Conservation (phyloP, 768 basidiomycete genomes). For the Dioszegia hungarica region DNA sequence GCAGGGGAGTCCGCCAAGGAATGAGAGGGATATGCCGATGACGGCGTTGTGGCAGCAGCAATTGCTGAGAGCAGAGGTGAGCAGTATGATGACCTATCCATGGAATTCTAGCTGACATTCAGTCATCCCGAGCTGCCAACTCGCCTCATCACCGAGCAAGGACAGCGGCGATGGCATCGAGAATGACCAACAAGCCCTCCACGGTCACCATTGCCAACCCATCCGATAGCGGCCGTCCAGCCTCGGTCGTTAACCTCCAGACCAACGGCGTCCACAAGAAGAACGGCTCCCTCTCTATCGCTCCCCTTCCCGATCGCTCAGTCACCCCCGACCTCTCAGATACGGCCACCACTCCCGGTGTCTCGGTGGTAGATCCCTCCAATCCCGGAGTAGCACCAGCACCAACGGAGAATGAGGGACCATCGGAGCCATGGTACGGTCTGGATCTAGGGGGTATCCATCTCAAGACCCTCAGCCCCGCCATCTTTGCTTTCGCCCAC, state of each 20-base stretch:
- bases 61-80: constrained; percentile 82
- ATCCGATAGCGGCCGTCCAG: constrained; percentile 27
- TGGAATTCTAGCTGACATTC: neutral
- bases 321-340: constrained; percentile 36
- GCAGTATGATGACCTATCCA: neutral
- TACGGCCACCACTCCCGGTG: constrained; percentile 55
- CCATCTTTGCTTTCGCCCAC: constrained; percentile 79
- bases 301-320: constrained; percentile 32
- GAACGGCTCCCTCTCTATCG: constrained; percentile 41
- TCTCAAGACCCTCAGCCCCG: constrained; percentile 81
- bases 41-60: constrained; percentile 90
- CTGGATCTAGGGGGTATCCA: constrained; percentile 94
- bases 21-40: constrained; percentile 50
- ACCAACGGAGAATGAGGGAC: constrained; percentile 60
- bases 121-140: constrained; percentile 79
- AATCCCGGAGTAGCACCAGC: constrained; percentile 55
- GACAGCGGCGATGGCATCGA: constrained; percentile 87
- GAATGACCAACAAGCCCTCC: constrained; percentile 70
- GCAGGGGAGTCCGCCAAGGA: constrained; percentile 34
- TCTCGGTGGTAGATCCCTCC: constrained; percentile 69
- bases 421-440: constrained; percentile 62
- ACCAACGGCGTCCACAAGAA: constrained; percentile 38
- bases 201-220: constrained; percentile 91
- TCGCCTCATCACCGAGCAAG: constrained; percentile 91
- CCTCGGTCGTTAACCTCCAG: constrained; percentile 43